These are phyloP conservation scores for Kondoa malvinella DNA, from an alignment of 768 basidiomycete species.

Conservation along the genomic window DNA sequence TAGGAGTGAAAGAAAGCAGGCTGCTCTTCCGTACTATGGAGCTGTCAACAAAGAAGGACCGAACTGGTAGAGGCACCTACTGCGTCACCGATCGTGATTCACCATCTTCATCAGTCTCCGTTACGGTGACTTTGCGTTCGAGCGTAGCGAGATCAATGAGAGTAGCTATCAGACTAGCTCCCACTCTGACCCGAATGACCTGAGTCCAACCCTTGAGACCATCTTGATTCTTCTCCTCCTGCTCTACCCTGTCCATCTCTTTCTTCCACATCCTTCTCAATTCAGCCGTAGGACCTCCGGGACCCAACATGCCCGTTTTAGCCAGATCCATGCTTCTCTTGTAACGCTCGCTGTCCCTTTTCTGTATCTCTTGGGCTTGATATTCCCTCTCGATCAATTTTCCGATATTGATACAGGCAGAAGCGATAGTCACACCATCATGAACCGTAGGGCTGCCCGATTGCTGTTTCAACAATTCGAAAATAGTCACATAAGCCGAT, in stretches of 20 bases:
- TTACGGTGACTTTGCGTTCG: slow-evolving; percentile 24
- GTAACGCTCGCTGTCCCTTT: slow-evolving; percentile 10
- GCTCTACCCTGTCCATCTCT: slow-evolving; percentile 26
- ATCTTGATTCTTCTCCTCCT: slow-evolving; percentile 53
- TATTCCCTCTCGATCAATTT: slow-evolving; percentile 78
- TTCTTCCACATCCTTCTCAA: slow-evolving; percentile 18
- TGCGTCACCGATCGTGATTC: slow-evolving; percentile 42
- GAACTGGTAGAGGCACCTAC: slow-evolving; percentile 29
- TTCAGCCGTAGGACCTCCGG: neutral
- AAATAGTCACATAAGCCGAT: slow-evolving; percentile 70
- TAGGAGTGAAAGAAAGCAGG: slow-evolving; percentile 83
- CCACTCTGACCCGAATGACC: slow-evolving; percentile 53
- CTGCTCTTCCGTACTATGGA: slow-evolving; percentile 51
- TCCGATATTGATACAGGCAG: slow-evolving; percentile 62
- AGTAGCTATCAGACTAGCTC: slow-evolving; percentile 62
- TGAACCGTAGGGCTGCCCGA: slow-evolving; percentile 59
- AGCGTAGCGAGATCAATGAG: slow-evolving; percentile 73
- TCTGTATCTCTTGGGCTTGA: slow-evolving; percentile 55
- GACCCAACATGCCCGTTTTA: neutral
- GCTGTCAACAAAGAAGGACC: slow-evolving; percentile 3
- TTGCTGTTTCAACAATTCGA: slow-evolving; percentile 62
- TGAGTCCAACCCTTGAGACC: slow-evolving; percentile 65
- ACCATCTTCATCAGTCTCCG: slow-evolving; percentile 39
- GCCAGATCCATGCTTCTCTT: slow-evolving; percentile 14
- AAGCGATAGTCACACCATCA: slow-evolving; percentile 75